Evolutionary conservation across 2,329 filamentous ascomycete genomes (phyloP).

Genomic region (Madurella mycetomatis): DNA sequence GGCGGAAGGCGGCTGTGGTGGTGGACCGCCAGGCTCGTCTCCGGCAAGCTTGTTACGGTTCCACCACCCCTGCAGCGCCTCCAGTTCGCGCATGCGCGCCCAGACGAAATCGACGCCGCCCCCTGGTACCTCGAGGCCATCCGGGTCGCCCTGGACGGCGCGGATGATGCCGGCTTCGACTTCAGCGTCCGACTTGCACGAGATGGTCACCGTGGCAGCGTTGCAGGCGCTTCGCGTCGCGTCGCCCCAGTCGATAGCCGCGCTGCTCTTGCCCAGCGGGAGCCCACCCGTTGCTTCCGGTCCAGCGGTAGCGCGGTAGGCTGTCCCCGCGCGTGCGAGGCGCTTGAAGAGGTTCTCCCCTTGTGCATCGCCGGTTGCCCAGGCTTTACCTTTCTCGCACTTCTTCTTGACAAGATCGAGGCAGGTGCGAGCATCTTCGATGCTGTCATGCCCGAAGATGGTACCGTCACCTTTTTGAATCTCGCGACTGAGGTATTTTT

Average conservation of each 20-base stretch:
- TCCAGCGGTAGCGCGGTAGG: slow-evolving; percentile 59
- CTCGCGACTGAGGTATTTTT: slow-evolving; percentile 79
- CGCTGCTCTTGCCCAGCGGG: slow-evolving; percentile 58
- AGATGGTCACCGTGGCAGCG: slow-evolving; percentile 52
- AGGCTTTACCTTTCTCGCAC: slow-evolving; percentile 84
- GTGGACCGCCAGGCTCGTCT: slow-evolving; percentile 29
- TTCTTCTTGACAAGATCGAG: slow-evolving; percentile 93
- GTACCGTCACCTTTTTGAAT: slow-evolving; percentile 75
- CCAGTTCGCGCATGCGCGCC: slow-evolving; percentile 61
- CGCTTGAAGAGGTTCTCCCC: slow-evolving; percentile 88
- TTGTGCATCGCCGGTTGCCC: slow-evolving; percentile 74
- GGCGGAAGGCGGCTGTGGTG: background rate
- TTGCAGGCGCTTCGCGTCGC: slow-evolving; percentile 56
- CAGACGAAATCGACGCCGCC: slow-evolving; percentile 64
- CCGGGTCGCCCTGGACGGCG: slow-evolving; percentile 54
- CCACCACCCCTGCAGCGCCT: slow-evolving; percentile 64
- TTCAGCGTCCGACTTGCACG: slow-evolving; percentile 56
- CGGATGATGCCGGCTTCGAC: slow-evolving; percentile 52
- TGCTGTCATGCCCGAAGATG: slow-evolving; percentile 73
- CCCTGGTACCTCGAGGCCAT: slow-evolving; percentile 52
- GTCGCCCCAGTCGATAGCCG: slow-evolving; percentile 86
- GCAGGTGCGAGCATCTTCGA: slow-evolving; percentile 88
- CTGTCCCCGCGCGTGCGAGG: slow-evolving; percentile 59
- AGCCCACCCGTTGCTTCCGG: slow-evolving; percentile 52
- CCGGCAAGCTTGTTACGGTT: slow-evolving; percentile 48